Base-by-base conservation (phyloP, 345 rosid genomes). In the Gynandropsis gynandra region DNA sequence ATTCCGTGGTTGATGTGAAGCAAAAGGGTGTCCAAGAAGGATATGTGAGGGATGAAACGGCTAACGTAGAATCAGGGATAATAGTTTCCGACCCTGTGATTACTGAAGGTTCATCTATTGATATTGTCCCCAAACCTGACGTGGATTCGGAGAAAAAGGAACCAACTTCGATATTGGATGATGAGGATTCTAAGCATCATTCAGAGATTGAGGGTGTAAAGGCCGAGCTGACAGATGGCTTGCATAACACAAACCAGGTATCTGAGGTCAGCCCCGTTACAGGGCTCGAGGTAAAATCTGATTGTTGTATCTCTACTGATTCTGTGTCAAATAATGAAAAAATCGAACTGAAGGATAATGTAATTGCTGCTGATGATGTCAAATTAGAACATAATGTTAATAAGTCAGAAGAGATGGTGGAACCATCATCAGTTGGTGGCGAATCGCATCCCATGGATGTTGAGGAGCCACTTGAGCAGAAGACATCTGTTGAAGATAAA, bases 271-370 rank as follows among this genome's bases (percentile, higher is more conserved):
- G 75, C 95, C 77, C 87, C 59, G 75, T 53, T 76, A 73, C 83
- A 80, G 99, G 95, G 85, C 76, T 72, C 81, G 94, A 77, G 85
- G 90, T 85, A 88, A 88, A 83, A 83, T 93, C 87, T 83, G 90
- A 83, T 85, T 81, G 94, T 85, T 81, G 94, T 81, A 71, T 93
- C 83, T 75, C 87, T 93, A 74, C 90, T 85, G 95, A 88, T 93
- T 85, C 79, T 88, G 85, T 88, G 66, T 81, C 95, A 83, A 85
- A 80, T 87, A 85, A 76, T 81, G 90, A 77, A 80, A 92, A 79
- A 76, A 75, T 75, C 79, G 95, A 88, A 83, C 75, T 78, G 68
- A 92, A 88, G 90, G 97, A 83, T 92, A 83, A 83, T 64, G 64
- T 81, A 77, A 83, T 72, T 88, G 82, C 81, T 88, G 82, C 81